Base-by-base conservation (phyloP, 225 moss, liverwort and hornwort genomes). In the Physcomitrium patens region DNA sequence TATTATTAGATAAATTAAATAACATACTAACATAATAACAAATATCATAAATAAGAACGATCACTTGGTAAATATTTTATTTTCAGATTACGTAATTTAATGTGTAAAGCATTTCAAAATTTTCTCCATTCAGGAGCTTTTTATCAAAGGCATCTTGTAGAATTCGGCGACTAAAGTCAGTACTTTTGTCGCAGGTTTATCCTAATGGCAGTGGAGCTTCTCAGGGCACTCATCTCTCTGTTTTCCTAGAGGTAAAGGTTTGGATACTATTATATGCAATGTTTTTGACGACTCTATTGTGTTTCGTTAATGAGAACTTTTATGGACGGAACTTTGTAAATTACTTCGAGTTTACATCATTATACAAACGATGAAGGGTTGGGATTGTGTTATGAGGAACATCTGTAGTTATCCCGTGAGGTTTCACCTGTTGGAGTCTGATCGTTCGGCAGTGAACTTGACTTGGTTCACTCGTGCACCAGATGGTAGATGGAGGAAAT, bases 201-300 rank as follows among this genome's bases (percentile, higher is more conserved):
- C 89, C 89, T 37, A 85, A 82, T 74, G 89, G 89, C 48, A 90
- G 89, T 16, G 89, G 87, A 37, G 84, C 87, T 76, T 87, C 89
- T 51, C 87, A 87, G 54, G 89, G 87, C 31, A 90, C 89, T 14
- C 85, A 90, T 74, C 80, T 90, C 49, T 90, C 87, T n/a, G 89
- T 87, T 42, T 90, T 90, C 63, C 62, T 90, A 50, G 89, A 90
- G 89, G 89, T 90, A 41, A n/a, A 54, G 80, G 74, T 17, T 9
- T 26, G 41, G 14, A 52, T 69, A 2, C 52, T 53, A 14, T 20
- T 54, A 37, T 9, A 0, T 50, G 14, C 31, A n/a, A 13, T 51
- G 47, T 15, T 46, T 12, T 22, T 15, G 42, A 43, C 5, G 52
- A n/a, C 62, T 10, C 18, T 3, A 56, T 12, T 46, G 9, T 12